Evolutionary conservation across 1,284 basidiomycete genomes (phyloP), one percentile per base, ranked within the genome.

Genomic region (Fomitiporia mediterranea): DNA sequence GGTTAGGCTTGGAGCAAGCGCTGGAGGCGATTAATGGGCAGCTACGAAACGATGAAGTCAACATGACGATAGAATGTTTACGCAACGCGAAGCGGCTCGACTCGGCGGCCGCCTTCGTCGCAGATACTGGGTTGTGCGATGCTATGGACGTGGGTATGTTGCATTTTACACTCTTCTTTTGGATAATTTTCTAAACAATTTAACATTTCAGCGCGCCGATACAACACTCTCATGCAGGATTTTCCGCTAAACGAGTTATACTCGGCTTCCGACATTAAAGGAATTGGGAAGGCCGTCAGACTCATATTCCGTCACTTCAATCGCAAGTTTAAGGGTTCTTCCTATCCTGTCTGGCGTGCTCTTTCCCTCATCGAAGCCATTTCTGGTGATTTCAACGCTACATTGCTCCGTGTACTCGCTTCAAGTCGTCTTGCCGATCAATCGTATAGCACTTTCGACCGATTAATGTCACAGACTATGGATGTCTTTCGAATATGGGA

Each of bases 181-280:
- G 28, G 23, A 43, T 34, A 19, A 30, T 27, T n/a, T n/a, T n/a
- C n/a, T n/a, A n/a, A n/a, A n/a, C n/a, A n/a, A 13, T 47, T 53
- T 44, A 35, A n/a, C 11, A 42, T 44, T 4, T n/a, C 19, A 91
- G 94, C 96, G 2, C 92, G 94, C 78, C 96, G 95, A 70, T 96
- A 98, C 77, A 98, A 99, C 67, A 85, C 91, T 61, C 81, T 99
- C 58, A 98, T 99, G 96, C 97, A 96, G 72, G 97, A 99, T 67
- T 98, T 99, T 66, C 97, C 97, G 0, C 76, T 99, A 40, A 96
- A 98, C 68, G 95, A 98, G 68, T 84, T 99, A 13, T 81, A 99
- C 17, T 92, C 95, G 2, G 94, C 97, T 0, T 97, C 95, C 1
- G 95, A 98, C 69, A 82, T 99, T 2, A 89, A 92, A 67, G 97